A percentile compares a stretch with the other conserved stretches of the same genome.
Conservation (phyloP, 768 basidiomycete species). For the Boletellus sp. region DNA sequence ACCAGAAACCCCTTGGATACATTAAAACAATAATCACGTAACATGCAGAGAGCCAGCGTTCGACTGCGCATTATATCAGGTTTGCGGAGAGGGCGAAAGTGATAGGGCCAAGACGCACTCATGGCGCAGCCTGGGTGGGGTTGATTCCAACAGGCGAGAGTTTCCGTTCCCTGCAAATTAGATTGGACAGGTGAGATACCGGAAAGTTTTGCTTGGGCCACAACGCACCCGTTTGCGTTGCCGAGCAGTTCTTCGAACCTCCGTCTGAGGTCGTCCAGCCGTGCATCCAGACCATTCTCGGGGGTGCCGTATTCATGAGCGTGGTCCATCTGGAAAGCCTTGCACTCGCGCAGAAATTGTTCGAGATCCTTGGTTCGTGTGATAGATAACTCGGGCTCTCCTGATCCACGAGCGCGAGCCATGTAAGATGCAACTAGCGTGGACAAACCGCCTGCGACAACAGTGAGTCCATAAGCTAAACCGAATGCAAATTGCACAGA, state of each 20-base stretch:
- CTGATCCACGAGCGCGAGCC: conserved; percentile 64
- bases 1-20: background rate
- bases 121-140: background rate
- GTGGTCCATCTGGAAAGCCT: conserved; percentile 56
- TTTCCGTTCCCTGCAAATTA: conserved; percentile 19
- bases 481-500: conserved; percentile 12
- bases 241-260: conserved; percentile 30
- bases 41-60: background rate
- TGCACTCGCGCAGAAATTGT: conserved; percentile 62
- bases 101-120: background rate
- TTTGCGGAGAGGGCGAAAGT: background rate
- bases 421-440: conserved; percentile 74
- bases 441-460: conserved; percentile 49
- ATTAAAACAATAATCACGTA: background rate
- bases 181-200: background rate
- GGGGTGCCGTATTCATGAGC: conserved; percentile 35
- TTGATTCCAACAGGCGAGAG: conserved; percentile 19
- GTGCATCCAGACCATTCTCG: conserved; percentile 8
- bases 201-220: background rate
- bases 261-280: conserved; percentile 15
- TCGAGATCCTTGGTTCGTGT: conserved; percentile 57
- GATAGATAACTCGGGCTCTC: conserved; percentile 63
- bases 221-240: conserved; percentile 22
- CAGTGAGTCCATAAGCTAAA: background rate
- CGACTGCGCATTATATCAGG: background rate